Percentiles rank a stretch among this genome's conserved stretches.
These are phyloP conservation scores for Euryodendron excelsum DNA, from an alignment of 148 eudicot species.

Conservation along the genomic window DNA sequence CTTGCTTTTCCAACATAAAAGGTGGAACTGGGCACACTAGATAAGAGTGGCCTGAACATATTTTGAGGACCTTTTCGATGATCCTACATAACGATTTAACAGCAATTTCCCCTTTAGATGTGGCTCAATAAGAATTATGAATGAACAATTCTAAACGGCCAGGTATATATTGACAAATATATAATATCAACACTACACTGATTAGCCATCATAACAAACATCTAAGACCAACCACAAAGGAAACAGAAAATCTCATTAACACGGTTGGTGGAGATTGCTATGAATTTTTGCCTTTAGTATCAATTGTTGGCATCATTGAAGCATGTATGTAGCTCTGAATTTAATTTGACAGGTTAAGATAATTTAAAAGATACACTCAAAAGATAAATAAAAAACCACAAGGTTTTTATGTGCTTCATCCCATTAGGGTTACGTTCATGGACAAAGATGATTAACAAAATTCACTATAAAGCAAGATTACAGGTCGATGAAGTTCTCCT, in stretches of 20 bases:
- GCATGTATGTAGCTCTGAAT: no score
- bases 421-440: neutral
- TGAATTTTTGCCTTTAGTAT: neutral
- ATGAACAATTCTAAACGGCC: neutral
- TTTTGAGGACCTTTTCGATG: conserved; percentile 70
- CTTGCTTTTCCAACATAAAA: conserved; percentile 65
- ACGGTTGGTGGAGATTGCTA: neutral
- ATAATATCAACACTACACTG: neutral
- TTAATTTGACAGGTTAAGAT: neutral
- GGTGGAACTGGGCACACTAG: conserved; percentile 90
- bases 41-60: conserved; percentile 97
- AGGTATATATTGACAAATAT: neutral
- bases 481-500: no score
- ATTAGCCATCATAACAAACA: neutral
- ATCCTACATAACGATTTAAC: conserved; percentile 17
- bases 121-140: neutral
- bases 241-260: neutral
- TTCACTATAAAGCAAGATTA: no score
- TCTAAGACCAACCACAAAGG: no score
- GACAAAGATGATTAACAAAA: neutral
- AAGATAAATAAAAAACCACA: neutral
- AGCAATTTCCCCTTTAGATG: neutral
- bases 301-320: neutral
- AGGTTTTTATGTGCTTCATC: neutral
- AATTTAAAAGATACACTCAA: no score